Base-by-base conservation (phyloP, 768 basidiomycete species). In the Astraeus odoratus region DNA sequence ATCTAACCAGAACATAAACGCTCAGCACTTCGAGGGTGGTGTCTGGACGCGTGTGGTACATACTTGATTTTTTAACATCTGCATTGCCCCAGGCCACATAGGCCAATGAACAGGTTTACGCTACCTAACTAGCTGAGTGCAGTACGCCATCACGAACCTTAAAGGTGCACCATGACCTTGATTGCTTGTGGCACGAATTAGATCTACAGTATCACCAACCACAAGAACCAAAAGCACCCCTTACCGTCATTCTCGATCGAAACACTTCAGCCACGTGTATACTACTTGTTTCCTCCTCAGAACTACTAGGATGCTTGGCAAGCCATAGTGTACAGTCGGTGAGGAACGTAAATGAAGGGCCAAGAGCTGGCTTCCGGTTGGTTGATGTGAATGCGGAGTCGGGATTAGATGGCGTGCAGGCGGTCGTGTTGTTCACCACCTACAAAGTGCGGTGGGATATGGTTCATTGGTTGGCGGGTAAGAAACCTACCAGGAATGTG, bases 311-410 rank as follows among this genome's bases (percentile, higher is more conserved):
- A 25, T 50, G 53, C 25, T 53, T 63, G 8, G 74, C 68, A 8
- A 87, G 66, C 86, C 86, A 89, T n/a, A 90, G 51, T 0, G 82
- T 84, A 13, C 76, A 78, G 54, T 89, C 87, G 2, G 79, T 76
- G 59, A 86, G 63, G 59, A 77, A 84, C 6, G 80, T 68, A 49
- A 89, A 90, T 1, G 85, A 81, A 1, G 86, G 80, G 0, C 86
- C 87, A 12, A 90, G 68, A 1, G 84, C 83, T 4, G 86, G 85
- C 54, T 84, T 87, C 46, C 76, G 69, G 7, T 59, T 65, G 1
- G 63, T 66, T 4, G 60, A 61, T 41, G 64, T 44, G 27, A 69
- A 71, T 9, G 51, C 57, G 0, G 70, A 65, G 34, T 51, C 16
- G 8, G 66, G 59, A 44, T 72, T 66, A 45, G 51, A 47, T 51